Evolutionary conservation across 768 basidiomycete genomes (phyloP).

Genomic region (Collybiopsis luxurians): DNA sequence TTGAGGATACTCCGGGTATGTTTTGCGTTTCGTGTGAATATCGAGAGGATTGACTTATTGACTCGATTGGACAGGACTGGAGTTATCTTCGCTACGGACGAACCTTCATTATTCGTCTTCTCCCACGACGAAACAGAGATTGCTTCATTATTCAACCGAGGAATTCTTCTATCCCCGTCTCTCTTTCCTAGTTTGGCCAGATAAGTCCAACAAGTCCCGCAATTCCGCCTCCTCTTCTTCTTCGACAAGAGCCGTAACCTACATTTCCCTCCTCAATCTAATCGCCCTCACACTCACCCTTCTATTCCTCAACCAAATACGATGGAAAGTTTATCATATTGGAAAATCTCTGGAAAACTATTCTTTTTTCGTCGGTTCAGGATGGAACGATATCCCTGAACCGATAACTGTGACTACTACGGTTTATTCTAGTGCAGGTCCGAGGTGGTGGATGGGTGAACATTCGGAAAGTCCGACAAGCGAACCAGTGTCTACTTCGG

Average conservation of each 20-base stretch:
- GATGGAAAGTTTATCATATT: neutral
- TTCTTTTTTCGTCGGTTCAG: neutral
- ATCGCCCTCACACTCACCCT: neutral
- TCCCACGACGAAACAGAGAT: conserved; percentile 23
- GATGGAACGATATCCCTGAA: conserved; percentile 4
- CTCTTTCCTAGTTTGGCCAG: conserved; percentile 15
- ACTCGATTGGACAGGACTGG: conserved; percentile 20
- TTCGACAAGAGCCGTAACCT: neutral
- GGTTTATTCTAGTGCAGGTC: conserved; percentile 1
- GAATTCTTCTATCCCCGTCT: conserved; percentile 59
- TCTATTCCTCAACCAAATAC: neutral
- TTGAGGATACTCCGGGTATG: conserved; percentile 56
- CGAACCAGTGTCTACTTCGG: neutral
- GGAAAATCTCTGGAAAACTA: neutral
- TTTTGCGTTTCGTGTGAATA: neutral
- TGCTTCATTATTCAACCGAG: conserved; percentile 56
- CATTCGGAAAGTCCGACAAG: neutral
- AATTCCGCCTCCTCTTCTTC: neutral
- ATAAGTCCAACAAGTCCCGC: neutral
- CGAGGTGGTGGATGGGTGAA: conserved; percentile 6
- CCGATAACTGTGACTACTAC: conserved; percentile 10
- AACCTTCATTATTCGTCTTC: conserved; percentile 55
- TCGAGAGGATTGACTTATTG: neutral
- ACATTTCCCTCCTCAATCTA: neutral
- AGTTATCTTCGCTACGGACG: conserved; percentile 43